Evolutionary conservation across 495 filamentous ascomycete species (phyloP).

Genomic region (Xylaria bambusicola): DNA sequence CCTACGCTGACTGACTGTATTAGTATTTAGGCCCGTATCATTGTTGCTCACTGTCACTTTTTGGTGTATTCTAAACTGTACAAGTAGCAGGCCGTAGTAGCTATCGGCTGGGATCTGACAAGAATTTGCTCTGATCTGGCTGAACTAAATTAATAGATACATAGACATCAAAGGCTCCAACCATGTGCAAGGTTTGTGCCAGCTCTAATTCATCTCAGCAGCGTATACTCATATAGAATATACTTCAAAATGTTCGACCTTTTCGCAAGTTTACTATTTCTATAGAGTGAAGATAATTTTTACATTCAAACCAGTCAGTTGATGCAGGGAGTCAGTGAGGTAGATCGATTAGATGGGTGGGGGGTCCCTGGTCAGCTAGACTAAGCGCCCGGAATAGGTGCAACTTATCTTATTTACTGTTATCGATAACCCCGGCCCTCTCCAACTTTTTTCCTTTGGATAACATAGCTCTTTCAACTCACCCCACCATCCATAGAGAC

Average conservation of each 20-base stretch:
- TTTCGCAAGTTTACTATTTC: too few species aligned
- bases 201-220: too few species aligned
- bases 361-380: too few species aligned
- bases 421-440: slow-evolving; percentile 16
- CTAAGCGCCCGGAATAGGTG: too few species aligned
- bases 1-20: background rate
- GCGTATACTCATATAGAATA: too few species aligned
- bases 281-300: too few species aligned
- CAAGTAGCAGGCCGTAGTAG: background rate
- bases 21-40: background rate
- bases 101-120: background rate
- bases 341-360: slow-evolving; percentile 9
- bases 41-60: too few species aligned
- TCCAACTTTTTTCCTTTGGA: slow-evolving; percentile 22
- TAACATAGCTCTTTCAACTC: slow-evolving; percentile 9
- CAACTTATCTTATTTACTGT: background rate
- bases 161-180: too few species aligned
- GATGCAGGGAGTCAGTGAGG: slow-evolving; percentile 11
- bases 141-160: background rate
- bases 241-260: too few species aligned
- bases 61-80: slow-evolving; percentile 2
- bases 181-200: too few species aligned
- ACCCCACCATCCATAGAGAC: slow-evolving; percentile 18
- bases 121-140: background rate
- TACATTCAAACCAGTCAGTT: too few species aligned